Conservation (phyloP, 1,139 yeast species). For the Candida glucosophila region DNA sequence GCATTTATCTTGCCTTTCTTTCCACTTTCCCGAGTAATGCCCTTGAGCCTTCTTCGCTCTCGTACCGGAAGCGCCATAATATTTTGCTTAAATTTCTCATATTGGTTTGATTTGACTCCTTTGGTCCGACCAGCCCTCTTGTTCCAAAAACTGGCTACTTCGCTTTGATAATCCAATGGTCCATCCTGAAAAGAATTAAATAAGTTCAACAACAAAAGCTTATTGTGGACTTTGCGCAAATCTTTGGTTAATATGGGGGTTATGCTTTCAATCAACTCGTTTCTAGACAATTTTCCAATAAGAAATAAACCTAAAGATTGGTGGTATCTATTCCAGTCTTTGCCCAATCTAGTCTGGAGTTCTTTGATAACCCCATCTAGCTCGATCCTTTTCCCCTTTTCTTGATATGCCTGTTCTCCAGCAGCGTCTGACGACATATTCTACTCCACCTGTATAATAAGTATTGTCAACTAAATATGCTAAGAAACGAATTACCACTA, state of each 20-base stretch:
- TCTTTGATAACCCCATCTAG: conserved; percentile 66
- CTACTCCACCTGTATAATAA: too few relatives aligned
- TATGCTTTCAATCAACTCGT: conserved; percentile 56
- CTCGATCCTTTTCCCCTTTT: conserved; percentile 53
- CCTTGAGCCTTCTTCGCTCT: conserved; percentile 79
- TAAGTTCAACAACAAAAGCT: conserved; percentile 66
- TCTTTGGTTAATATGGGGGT: conserved; percentile 47
- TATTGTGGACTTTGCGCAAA: conserved; percentile 60
- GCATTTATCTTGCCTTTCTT: conserved; percentile 71
- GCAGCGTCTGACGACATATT: too few relatives aligned
- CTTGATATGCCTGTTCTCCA: too few relatives aligned
- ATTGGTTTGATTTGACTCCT: conserved; percentile 50
- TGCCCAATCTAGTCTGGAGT: conserved; percentile 63
- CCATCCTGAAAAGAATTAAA: conserved; percentile 77
- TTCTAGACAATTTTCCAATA: conserved; percentile 70
- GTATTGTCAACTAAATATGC: too few relatives aligned
- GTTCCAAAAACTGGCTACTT: conserved; percentile 53
- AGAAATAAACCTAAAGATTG: conserved; percentile 68
- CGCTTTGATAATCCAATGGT: conserved; percentile 35
- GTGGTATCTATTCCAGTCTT: conserved; percentile 81
- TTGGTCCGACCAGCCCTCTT: conserved; percentile 34
- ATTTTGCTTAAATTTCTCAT: conserved; percentile 76
- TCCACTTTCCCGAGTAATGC: conserved; percentile 75
- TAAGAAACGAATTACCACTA: too few relatives aligned
- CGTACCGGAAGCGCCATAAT: conserved; percentile 80